Conservation (phyloP, 2,329 filamentous ascomycete genomes). For the Fusarium cyanostomum region DNA sequence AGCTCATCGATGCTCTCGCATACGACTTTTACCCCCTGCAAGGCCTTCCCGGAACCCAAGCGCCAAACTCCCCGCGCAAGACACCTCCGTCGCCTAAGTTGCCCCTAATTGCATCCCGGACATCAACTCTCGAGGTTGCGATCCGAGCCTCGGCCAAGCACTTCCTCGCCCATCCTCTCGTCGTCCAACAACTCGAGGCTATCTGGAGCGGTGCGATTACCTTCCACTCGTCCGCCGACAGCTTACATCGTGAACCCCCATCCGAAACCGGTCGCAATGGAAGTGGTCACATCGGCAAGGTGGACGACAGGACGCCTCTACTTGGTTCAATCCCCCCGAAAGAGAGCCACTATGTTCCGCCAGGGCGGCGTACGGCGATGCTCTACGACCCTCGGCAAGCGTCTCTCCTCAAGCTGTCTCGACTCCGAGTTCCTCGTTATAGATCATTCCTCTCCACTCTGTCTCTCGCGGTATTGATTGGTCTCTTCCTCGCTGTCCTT, state of each 20-base stretch:
- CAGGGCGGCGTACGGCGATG: slow-evolving; percentile 77
- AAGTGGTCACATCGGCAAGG: slow-evolving; percentile 44
- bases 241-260: slow-evolving; percentile 71
- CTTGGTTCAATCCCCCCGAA: slow-evolving; percentile 52
- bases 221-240: slow-evolving; percentile 90
- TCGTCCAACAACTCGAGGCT: slow-evolving; percentile 93
- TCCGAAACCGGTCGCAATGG: slow-evolving; percentile 40
- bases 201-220: slow-evolving; percentile 97
- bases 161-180: slow-evolving; percentile 89
- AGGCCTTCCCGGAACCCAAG: slow-evolving; percentile 67
- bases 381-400: slow-evolving; percentile 92
- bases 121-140: slow-evolving; percentile 91
- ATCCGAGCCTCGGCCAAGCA: slow-evolving; percentile 93
- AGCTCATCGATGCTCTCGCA: slow-evolving; percentile 91
- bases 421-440: slow-evolving; percentile 90
- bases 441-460: slow-evolving; percentile 89
- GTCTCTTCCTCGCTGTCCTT: slow-evolving; percentile 85
- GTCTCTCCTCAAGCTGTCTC: slow-evolving; percentile 89
- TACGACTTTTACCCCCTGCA: slow-evolving; percentile 96
- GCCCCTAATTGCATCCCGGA: slow-evolving; percentile 72
- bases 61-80: slow-evolving; percentile 46
- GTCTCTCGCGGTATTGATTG: slow-evolving; percentile 85
- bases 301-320: slow-evolving; percentile 61
- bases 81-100: slow-evolving; percentile 54
- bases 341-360: slow-evolving; percentile 48